Conservation (phyloP, 2,329 filamentous ascomycete species). For the Basipetospora chlamydospora region DNA sequence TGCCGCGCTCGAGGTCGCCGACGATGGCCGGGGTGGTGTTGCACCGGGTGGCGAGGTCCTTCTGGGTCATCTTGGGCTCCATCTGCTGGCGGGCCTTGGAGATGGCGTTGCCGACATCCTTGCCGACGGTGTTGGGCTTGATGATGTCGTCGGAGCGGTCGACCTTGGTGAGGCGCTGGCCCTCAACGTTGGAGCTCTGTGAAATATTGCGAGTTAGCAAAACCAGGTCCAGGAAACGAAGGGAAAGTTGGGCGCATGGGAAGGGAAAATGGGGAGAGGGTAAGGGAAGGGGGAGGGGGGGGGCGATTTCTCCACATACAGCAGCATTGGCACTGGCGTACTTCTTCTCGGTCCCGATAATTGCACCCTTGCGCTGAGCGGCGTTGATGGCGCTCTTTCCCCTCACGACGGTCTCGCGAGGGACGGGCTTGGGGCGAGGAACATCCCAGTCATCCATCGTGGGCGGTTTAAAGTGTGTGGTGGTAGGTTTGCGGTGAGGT, state of each 20-base stretch:
- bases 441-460: conserved; percentile 68
- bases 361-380: conserved; percentile 62
- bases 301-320: conserved; percentile 50
- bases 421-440: conserved; percentile 69
- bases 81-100: conserved; percentile 62
- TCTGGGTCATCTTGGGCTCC: conserved; percentile 93
- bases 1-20: conserved; percentile 73
- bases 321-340: conserved; percentile 52
- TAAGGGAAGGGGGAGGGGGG: not conserved
- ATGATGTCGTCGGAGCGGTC: conserved; percentile 95
- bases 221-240: too few relatives aligned
- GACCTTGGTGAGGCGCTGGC: conserved; percentile 93
- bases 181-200: conserved; percentile 51
- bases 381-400: conserved; percentile 77
- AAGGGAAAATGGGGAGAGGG: not conserved
- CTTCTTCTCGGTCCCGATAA: conserved; percentile 90
- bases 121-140: conserved; percentile 84
- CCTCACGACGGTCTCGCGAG: conserved; percentile 78
- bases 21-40: conserved; percentile 73
- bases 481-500: conserved; percentile 13
- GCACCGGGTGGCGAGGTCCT: conserved; percentile 71
- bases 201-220: conserved; percentile 18
- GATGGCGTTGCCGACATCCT: conserved; percentile 70
- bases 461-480: conserved; percentile 23
- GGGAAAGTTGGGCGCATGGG: not conserved